Conservation (phyloP, 805 yeast species). For the Candida insectalens region DNA sequence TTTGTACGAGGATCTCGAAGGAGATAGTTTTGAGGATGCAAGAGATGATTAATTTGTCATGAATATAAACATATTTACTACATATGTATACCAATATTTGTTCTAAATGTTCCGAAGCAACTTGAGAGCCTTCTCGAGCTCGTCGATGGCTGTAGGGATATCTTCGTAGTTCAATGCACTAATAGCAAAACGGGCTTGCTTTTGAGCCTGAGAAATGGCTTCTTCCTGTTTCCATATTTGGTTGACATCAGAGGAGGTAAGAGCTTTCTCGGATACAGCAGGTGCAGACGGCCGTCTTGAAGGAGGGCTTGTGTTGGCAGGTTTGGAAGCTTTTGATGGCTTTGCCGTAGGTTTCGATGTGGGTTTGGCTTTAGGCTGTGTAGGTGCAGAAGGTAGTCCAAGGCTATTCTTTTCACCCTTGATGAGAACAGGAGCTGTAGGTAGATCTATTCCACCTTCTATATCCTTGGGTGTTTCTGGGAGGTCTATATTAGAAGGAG, state of each 20-base stretch:
- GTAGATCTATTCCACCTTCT: constrained; percentile 17
- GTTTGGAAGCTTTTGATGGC: background rate
- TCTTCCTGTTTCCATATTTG: constrained; percentile 46
- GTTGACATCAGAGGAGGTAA: constrained; percentile 25
- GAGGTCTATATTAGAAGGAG: constrained; percentile 1
- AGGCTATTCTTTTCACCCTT: constrained; percentile 21
- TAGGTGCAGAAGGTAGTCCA: constrained; percentile 20
- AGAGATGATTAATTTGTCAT: too few relatives aligned
- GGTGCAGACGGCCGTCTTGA: constrained; percentile 2
- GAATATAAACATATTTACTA: background rate
- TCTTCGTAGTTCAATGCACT: constrained; percentile 78
- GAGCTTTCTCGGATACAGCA: constrained; percentile 2
- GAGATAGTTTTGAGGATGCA: background rate
- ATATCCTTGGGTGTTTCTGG: constrained; percentile 14
- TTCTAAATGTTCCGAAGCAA: constrained; percentile 22
- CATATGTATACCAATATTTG: background rate
- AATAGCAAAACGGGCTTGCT: constrained; percentile 64
- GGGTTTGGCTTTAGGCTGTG: background rate
- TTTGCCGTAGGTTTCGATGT: background rate
- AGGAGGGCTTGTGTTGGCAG: constrained; percentile 1
- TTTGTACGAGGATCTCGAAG: background rate
- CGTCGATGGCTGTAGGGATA: constrained; percentile 53
- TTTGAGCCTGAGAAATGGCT: constrained; percentile 50
- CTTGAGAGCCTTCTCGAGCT: constrained; percentile 44
- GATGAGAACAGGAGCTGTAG: constrained; percentile 21